Evolutionary conservation across 2,329 filamentous ascomycete species (phyloP).

Genomic region (Leptographium wingfieldii): DNA sequence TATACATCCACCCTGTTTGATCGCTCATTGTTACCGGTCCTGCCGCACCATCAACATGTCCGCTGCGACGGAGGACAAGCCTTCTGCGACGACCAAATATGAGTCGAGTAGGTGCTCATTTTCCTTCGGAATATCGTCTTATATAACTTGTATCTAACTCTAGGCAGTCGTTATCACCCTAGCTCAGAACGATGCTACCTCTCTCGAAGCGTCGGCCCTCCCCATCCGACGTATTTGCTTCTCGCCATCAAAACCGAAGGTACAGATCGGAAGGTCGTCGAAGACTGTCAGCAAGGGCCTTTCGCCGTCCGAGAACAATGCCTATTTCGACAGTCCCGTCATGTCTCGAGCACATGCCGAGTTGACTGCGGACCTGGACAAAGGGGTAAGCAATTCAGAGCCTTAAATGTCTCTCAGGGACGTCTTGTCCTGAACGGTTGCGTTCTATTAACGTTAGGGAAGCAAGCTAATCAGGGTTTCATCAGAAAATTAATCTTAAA

Average conservation of each 20-base stretch:
- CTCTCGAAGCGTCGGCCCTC: constrained; percentile 5
- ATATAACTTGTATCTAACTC: not conserved
- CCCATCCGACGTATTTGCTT: constrained; percentile 20
- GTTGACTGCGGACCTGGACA: constrained; percentile 29
- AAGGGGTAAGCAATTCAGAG: constrained; percentile 25
- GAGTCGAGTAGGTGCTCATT: not conserved
- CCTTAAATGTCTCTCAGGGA: not conserved
- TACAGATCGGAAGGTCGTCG: constrained; percentile 31
- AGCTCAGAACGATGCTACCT: constrained; percentile 5
- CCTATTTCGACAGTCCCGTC: constrained; percentile 57
- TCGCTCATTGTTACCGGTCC: not conserved
- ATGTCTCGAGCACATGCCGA: constrained; percentile 58
- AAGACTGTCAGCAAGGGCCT: constrained; percentile 32
- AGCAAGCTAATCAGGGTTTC: not conserved
- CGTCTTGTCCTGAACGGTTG: not conserved
- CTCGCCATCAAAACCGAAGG: constrained; percentile 10
- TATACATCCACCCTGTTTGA: not conserved
- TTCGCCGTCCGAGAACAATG: constrained; percentile 32
- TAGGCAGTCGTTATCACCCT: constrained; percentile 13
- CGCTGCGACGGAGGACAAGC: not conserved
- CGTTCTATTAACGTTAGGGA: not conserved
- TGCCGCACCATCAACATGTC: not conserved
- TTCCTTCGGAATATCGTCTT: too few species aligned
- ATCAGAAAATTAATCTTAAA: constrained; percentile 17
- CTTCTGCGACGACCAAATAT: not conserved